phyloP scores from a whole-genome alignment of 305 asterid species.

The Fraxinus dipetala region DNA sequence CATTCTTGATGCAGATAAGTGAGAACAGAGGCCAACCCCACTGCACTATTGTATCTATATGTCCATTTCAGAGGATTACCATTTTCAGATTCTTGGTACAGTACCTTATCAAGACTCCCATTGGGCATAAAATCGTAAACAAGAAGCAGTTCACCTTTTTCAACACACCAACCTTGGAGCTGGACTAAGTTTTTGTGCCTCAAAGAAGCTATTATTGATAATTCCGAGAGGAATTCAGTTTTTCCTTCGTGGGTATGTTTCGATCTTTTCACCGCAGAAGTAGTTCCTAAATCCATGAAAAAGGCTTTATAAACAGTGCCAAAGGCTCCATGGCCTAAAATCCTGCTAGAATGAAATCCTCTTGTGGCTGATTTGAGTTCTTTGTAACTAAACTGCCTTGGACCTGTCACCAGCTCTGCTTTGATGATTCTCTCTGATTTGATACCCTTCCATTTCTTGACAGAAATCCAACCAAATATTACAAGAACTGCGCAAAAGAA shows the following conservation, averaged over 20 bases:
- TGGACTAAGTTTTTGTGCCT: conserved; percentile 54
- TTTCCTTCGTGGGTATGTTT: conserved; percentile 46
- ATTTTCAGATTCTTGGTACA: conserved; percentile 28
- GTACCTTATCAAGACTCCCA: conserved; percentile 41
- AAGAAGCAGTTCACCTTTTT: conserved; percentile 45
- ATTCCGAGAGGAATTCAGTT: conserved; percentile 40
- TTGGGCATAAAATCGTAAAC: conserved; percentile 54
- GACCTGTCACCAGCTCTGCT: conserved; percentile 42
- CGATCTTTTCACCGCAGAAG: conserved; percentile 47
- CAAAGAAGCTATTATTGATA: conserved; percentile 46
- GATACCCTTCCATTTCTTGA: conserved; percentile 34
- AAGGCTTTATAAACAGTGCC: conserved; percentile 51
- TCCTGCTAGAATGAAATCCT: conserved; percentile 44
- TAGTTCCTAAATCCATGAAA: conserved; percentile 23
- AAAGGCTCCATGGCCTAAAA: conserved; percentile 50
- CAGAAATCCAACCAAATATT: conserved; percentile 28
- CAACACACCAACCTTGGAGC: conserved; percentile 53
- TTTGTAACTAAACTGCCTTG: conserved; percentile 36
- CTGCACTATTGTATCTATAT: conserved; percentile 43
- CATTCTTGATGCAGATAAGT: conserved; percentile 52
- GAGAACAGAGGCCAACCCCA: conserved; percentile 49
- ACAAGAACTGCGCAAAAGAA: conserved; percentile 30
- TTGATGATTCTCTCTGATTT: conserved; percentile 30
- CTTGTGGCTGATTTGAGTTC: conserved; percentile 43
- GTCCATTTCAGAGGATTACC: conserved; percentile 35